Evolutionary conservation across 139 green algal genomes (phyloP), one percentile per base, ranked within the genome.

Genomic region (Mychonastes homosphaera): DNA sequence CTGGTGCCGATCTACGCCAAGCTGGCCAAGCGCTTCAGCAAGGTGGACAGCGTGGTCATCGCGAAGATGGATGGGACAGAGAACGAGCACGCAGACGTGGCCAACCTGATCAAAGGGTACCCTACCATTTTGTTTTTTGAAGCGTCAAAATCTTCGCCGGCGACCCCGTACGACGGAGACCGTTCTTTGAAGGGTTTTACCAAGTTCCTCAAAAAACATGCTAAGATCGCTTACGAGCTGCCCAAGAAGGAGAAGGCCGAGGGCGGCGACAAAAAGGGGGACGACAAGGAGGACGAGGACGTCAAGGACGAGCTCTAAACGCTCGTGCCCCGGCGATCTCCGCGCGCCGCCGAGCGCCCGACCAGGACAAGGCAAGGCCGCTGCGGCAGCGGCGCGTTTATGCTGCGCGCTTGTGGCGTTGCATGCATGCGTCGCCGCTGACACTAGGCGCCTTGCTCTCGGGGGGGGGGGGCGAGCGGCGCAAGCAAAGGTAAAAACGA

Each of bases 1-100:
- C 73, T 95, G 23, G 82, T 79, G 35, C 86, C 86, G 34, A 75
- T 79, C 29, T 95, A 86, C 72, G 76, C 85, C 69, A 88, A 91
- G 72, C 79, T 93, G 56, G 86, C 71, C 63, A 87, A 88, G 72
- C 65, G 75, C 34, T 92, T 92, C 63, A 75, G 70, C 34, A 76
- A 77, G 47, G 72, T 85, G 15, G 75, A 83, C 62, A 73, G 54
- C 41, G 73, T 87, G 13, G 72, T 84, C 4, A 84, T 88, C 50
- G 81, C 81, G 60, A 88, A 88, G 78, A 84, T 88, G 78, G 81
- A 88, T 54, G 81, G 78, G 67, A 86, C 78, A 39, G 74, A 82
- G 59, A 88, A 88, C 62, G 81, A 88, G 76, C 81, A 88, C 46
- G 44, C 69, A 6, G 56, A 77, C 16, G 47, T 88, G 0, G 74